These are phyloP conservation scores for Lotus japonicus DNA, from an alignment of 306 rosid species.

Conservation along the genomic window DNA sequence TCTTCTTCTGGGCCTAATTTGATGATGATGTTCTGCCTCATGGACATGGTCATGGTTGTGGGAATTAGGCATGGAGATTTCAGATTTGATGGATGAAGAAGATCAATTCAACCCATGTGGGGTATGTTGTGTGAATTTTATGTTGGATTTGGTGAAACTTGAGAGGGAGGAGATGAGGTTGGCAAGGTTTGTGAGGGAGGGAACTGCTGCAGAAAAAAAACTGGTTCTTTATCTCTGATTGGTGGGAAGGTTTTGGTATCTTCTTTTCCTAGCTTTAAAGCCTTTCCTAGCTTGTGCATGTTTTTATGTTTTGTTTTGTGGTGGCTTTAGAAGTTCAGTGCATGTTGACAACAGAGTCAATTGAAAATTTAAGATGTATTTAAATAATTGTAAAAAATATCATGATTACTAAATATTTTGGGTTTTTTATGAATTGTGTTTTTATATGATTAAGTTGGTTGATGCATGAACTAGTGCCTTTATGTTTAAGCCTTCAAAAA, in stretches of 20 bases:
- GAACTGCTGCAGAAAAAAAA: constrained; percentile 16
- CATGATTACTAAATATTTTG: no score
- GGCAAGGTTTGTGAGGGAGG: constrained; percentile 7
- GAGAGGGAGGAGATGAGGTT: constrained; percentile 11
- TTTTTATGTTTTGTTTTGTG: no score
- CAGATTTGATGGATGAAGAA: constrained; percentile 1
- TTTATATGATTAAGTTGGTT: no score
- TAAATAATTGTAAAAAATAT: no score
- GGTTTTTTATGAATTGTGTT: no score
- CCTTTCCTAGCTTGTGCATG: constrained; percentile 1
- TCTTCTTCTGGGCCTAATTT: not conserved
- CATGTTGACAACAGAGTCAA: no score
- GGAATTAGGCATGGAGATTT: constrained; percentile 26
- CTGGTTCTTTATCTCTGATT: constrained; percentile 36
- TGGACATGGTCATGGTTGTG: not conserved
- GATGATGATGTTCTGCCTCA: not conserved
- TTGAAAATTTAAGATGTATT: no score
- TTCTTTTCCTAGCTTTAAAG: constrained; percentile 63
- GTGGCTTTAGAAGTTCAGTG: no score
- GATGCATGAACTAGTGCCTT: not conserved
- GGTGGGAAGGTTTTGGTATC: constrained; percentile 90
- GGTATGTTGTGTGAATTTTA: constrained; percentile 13
- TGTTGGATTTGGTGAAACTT: not conserved
- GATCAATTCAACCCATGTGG: constrained; percentile 10
- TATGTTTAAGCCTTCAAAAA: no score